Conservation (phyloP, 2,329 filamentous ascomycete species). For the Ascochyta rabiei region DNA sequence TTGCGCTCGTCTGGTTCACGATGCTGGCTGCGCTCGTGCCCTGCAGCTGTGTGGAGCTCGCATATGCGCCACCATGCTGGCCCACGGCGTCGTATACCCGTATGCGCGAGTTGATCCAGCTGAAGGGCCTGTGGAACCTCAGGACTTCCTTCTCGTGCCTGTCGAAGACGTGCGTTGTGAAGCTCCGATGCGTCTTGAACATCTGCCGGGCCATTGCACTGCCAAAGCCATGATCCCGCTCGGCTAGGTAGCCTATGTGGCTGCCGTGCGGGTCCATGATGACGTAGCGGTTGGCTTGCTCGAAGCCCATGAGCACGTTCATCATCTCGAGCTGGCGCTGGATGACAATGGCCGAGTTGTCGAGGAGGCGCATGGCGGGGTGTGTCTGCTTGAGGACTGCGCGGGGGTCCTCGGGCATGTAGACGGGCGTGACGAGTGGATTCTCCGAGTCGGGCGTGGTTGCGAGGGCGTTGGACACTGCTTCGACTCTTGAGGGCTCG, state of each 20-base stretch:
- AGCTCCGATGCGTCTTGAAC: slow-evolving; percentile 67
- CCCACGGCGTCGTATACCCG: slow-evolving; percentile 45
- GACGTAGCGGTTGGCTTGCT: slow-evolving; percentile 70
- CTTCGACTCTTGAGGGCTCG: slow-evolving; percentile 46
- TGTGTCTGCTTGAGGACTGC: slow-evolving; percentile 64
- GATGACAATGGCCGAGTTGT: slow-evolving; percentile 67
- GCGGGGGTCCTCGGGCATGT: slow-evolving; percentile 66
- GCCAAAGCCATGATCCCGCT: slow-evolving; percentile 65
- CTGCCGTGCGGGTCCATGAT: slow-evolving; percentile 69
- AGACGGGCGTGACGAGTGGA: slow-evolving; percentile 63
- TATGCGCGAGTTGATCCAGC: slow-evolving; percentile 66
- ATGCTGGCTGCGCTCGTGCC: slow-evolving; percentile 52
- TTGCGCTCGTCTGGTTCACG: slow-evolving; percentile 53
- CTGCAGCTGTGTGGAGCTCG: slow-evolving; percentile 53
- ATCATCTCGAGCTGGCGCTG: slow-evolving; percentile 69
- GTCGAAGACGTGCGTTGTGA: slow-evolving; percentile 70
- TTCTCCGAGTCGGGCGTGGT: slow-evolving; percentile 51
- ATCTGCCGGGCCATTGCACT: slow-evolving; percentile 63
- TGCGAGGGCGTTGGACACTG: slow-evolving; percentile 54
- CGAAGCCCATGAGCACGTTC: slow-evolving; percentile 69
- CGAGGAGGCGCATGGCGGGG: slow-evolving; percentile 62
- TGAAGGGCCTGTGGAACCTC: slow-evolving; percentile 66
- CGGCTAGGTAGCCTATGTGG: slow-evolving; percentile 68
- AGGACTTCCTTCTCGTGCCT: slow-evolving; percentile 65
- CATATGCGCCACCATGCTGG: slow-evolving; percentile 33